Evolutionary conservation across 805 yeast genomes (phyloP).

Genomic region (Metschnikowia gelsemii): DNA sequence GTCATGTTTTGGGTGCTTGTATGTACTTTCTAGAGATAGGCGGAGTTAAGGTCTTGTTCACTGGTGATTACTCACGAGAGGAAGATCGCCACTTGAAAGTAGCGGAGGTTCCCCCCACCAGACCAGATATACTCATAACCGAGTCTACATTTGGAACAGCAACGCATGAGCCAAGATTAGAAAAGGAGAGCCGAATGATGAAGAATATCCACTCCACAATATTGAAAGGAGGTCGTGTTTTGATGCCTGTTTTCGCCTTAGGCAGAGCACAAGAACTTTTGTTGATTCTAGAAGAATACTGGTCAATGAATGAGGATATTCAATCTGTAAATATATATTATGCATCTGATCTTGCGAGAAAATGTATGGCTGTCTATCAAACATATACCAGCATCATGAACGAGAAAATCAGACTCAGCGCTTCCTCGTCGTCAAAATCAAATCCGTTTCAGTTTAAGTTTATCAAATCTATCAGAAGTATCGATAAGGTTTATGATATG

Average conservation of each 20-base stretch:
- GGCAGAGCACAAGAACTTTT: constrained; percentile 96
- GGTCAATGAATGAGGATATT: constrained; percentile 81
- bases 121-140: constrained; percentile 87
- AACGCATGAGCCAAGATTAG: constrained; percentile 86
- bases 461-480: constrained; percentile 72
- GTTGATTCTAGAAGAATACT: constrained; percentile 89
- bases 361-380: constrained; percentile 96
- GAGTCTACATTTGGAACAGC: constrained; percentile 99
- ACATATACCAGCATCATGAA: constrained; percentile 98
- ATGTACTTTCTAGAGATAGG: constrained; percentile 96
- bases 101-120: constrained; percentile 87
- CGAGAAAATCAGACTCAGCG: constrained; percentile 72
- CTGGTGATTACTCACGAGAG: constrained; percentile 97
- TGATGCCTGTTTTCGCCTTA: constrained; percentile 92
- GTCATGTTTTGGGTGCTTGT: constrained; percentile 99
- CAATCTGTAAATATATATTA: constrained; percentile 81
- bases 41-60: constrained; percentile 81
- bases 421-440: constrained; percentile 36
- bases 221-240: constrained; percentile 83
- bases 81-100: constrained; percentile 92
- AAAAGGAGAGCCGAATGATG: constrained; percentile 79
- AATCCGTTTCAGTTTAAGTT: constrained; percentile 91
- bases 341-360: constrained; percentile 90
- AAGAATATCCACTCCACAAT: constrained; percentile 81
- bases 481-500: constrained; percentile 85